Conservation (phyloP, 2,329 filamentous ascomycete genomes). For the Coleophoma cylindrospora region DNA sequence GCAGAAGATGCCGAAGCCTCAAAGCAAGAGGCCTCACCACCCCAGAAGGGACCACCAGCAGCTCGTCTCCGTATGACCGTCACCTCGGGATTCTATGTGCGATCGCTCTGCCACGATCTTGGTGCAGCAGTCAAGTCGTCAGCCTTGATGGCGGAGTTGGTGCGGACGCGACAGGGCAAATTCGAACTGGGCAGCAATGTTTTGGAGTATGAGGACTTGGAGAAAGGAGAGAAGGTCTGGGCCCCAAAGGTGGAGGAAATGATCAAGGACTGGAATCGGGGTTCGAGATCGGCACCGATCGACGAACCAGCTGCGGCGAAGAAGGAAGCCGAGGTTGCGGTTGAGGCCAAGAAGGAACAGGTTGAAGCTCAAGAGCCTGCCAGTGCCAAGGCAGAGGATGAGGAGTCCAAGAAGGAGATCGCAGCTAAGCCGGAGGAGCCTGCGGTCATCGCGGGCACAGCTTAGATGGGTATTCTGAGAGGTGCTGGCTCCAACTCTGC, state of each 20-base stretch:
- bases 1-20: slow-evolving; percentile 9
- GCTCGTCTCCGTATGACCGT: slow-evolving; percentile 85
- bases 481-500: too few species aligned
- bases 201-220: slow-evolving; percentile 72
- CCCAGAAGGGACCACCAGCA: slow-evolving; percentile 62
- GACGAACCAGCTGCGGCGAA: slow-evolving; percentile 2
- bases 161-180: slow-evolving; percentile 74
- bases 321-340: too few species aligned
- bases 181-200: slow-evolving; percentile 73
- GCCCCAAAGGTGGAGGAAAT: slow-evolving; percentile 64
- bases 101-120: slow-evolving; percentile 88
- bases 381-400: not conserved
- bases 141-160: slow-evolving; percentile 80
- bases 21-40: slow-evolving; percentile 3
- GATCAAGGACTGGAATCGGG: slow-evolving; percentile 32
- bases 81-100: slow-evolving; percentile 93
- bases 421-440: slow-evolving; percentile 1
- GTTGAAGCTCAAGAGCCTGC: not conserved
- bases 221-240: slow-evolving; percentile 76
- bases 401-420: not conserved
- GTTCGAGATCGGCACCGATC: not conserved
- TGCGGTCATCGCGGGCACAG: slow-evolving; percentile 1
- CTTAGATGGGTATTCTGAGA: too few species aligned
- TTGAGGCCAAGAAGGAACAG: too few species aligned
- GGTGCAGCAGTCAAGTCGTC: slow-evolving; percentile 77